Evolutionary conservation across 1,284 basidiomycete species (phyloP), one percentile per base, ranked within the genome.

Genomic region (Amylostereum areolatum): DNA sequence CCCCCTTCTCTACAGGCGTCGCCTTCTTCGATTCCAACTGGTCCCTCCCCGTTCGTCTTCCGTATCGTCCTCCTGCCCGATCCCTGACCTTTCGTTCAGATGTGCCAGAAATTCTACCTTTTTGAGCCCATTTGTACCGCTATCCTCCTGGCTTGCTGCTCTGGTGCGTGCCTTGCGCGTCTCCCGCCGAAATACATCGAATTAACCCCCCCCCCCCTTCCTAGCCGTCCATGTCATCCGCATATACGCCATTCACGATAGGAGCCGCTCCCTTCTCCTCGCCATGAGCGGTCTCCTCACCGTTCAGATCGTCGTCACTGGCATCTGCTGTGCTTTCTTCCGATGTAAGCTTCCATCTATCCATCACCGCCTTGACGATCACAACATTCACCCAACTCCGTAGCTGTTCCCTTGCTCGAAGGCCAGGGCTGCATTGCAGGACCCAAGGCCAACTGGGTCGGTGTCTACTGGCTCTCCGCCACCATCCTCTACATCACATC

Each of bases 101-200:
- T 69, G 45, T 90, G 87, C 64, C 62, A 70, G 39, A 72, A 74
- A n/a, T 88, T 89, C 67, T 90, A 75, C 68, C 78, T 89, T 11
- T 90, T 90, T 57, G 88, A 91, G 58, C 88, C 88, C 54, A 89
- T 91, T 59, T 81, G 80, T 61, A 90, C 88, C 12, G 87, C 86
- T 3, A 69, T 89, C 58, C 75, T 90, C 34, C 73, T 90, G 46
- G 84, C 82, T 30, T 75, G 78, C 18, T 76, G 81, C 45, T 89
- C 88, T n/a, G 68, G 77, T 80, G 49, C 29, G 68, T 58, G 3
- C 29, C 33, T 18, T 1, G 18, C 18, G 18, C 18, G 1, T 18
- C 18, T 44, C 50, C 44, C 48, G n/a, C 43, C 30, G 40, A 29
- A 30, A 37, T 34, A 44, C 40, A 31, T 52, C 45, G 50, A 37